phyloP scores from a whole-genome alignment of 2,329 filamentous ascomycete species.

The Microcera coccophila region DNA sequence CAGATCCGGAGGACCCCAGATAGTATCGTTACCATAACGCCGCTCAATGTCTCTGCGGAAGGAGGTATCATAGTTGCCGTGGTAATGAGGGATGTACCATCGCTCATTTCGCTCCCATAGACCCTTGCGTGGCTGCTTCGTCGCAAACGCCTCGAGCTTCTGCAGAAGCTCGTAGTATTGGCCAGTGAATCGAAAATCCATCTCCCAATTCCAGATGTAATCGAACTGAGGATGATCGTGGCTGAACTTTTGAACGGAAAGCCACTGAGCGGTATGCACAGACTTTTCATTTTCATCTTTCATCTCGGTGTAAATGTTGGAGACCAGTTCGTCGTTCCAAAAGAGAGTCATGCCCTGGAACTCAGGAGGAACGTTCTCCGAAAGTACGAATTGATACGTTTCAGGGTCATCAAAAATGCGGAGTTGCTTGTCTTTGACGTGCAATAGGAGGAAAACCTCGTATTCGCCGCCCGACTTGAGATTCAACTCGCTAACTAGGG shows the following conservation, averaged over 20 bases:
- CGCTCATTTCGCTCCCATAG: constrained; percentile 71
- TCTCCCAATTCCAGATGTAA: constrained; percentile 84
- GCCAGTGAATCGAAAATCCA: constrained; percentile 73
- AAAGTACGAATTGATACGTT: constrained; percentile 57
- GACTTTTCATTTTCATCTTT: constrained; percentile 54
- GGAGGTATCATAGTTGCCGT: constrained; percentile 63
- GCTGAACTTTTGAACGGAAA: constrained; percentile 71
- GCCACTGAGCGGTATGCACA: constrained; percentile 62
- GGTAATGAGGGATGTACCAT: constrained; percentile 66
- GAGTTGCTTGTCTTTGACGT: constrained; percentile 62
- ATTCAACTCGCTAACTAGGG: constrained; percentile 72
- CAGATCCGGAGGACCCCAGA: constrained; percentile 64
- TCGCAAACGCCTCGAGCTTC: constrained; percentile 59
- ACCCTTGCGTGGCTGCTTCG: constrained; percentile 65
- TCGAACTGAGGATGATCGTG: constrained; percentile 76
- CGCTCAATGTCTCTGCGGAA: constrained; percentile 63
- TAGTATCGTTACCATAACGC: constrained; percentile 46
- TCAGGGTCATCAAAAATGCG: constrained; percentile 57
- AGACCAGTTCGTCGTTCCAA: constrained; percentile 72
- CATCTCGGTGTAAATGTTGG: constrained; percentile 71
- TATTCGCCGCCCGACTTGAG: constrained; percentile 77
- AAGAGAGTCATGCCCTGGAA: constrained; percentile 67
- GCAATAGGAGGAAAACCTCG: constrained; percentile 73
- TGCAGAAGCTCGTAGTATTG: constrained; percentile 78
- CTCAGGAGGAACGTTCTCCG: constrained; percentile 63